phyloP scores from a whole-genome alignment of 495 filamentous ascomycete species.

The Penicillium malachiteum region DNA sequence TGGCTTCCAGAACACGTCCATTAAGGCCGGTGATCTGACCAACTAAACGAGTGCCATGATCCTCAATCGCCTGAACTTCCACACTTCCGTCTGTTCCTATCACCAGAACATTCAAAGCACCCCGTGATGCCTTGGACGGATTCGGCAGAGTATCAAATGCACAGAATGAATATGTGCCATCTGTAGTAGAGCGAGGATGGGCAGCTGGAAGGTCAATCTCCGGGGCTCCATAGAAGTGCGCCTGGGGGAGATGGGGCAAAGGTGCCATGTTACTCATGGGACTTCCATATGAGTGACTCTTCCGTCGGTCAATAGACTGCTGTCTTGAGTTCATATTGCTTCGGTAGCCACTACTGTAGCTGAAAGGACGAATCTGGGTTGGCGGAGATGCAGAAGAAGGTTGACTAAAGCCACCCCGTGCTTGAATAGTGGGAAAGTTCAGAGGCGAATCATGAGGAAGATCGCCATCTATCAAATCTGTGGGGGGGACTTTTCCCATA shows the following conservation, averaged over 20 bases:
- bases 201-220: conserved; percentile 46
- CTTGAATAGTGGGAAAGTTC: conserved; percentile 37
- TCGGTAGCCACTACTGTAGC: conserved; percentile 43
- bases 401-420: conserved; percentile 47
- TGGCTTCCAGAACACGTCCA: conserved; percentile 78
- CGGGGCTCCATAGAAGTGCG: conserved; percentile 64
- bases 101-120: conserved; percentile 66
- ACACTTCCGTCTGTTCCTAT: conserved; percentile 74
- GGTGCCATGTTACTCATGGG: conserved; percentile 56
- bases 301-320: conserved; percentile 39
- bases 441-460: conserved; percentile 45
- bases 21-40: conserved; percentile 71
- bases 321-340: conserved; percentile 40
- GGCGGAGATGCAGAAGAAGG: conserved; percentile 53
- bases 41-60: conserved; percentile 61
- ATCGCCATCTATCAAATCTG: conserved; percentile 42
- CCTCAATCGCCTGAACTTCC: conserved; percentile 68
- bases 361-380: conserved; percentile 42
- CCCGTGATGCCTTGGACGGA: conserved; percentile 45
- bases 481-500: conserved; percentile 51
- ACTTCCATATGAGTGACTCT: conserved; percentile 46
- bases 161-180: conserved; percentile 71
- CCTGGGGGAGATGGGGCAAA: conserved; percentile 76
- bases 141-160: conserved; percentile 70
- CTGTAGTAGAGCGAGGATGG: conserved; percentile 32